Evolutionary conservation across 257 asterid genomes (phyloP), one percentile per base, ranked within the genome.

Genomic region (Ligustrum vulgare): DNA sequence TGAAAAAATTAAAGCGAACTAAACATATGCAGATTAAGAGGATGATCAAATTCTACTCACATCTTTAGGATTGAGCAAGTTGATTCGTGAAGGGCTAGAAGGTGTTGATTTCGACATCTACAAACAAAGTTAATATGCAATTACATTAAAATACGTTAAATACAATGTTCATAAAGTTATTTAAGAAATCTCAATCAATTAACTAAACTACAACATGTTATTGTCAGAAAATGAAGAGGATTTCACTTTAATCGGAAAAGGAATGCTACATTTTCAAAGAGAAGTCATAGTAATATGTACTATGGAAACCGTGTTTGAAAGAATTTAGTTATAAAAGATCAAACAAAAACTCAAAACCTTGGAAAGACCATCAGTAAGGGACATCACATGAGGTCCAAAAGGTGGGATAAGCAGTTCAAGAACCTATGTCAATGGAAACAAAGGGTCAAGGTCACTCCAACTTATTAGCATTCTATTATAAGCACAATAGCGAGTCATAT

Each of bases 41-140:
- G 39, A 65, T 25, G 56, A 32, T 67, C 63, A 15, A 62, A 68
- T 84, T 65, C 66, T 41, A 87, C 96, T 89, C 81, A 92, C 99
- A 80, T 95, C 99, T 78, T 90, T 95, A 33, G 92, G 70, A 82
- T 95, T 97, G 36, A 95, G 97, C 84, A 95, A 87, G 84, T 95
- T 95, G 81, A 95, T 92, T 56, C 99, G 87, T 73, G 98, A 95
- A 76, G 88, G 99, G 76, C 93, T 97, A 76, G 99, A 93, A 80
- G 96, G 94, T 45, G 98, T 96, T 11, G 98, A 94, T 87, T 94
- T 94, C 23, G 99, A 95, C 99, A 95, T 95, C 98, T 95, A 62
- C 77, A 77, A 66, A 78, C 70, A 79, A 73, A 80, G 68, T 69
- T 69, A 68, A 78, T 2, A 39, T 39, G 74, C 34, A 62, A 70